These are phyloP conservation scores for Trichosporon ovoides DNA, from an alignment of 1,284 basidiomycete genomes.

Conservation along the genomic window DNA sequence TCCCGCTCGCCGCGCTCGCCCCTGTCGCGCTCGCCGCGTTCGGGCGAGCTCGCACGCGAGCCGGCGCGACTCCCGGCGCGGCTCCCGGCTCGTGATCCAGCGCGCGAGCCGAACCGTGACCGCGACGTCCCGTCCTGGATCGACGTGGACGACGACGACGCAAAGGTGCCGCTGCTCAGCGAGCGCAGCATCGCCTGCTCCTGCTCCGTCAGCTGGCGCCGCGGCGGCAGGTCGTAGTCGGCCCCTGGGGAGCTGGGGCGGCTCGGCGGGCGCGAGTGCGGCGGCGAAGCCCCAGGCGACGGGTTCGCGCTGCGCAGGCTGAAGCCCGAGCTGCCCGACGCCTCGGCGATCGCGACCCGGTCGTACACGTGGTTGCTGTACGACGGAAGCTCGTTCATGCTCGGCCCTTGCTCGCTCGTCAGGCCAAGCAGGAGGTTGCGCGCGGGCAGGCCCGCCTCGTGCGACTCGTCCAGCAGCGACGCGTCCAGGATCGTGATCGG, in stretches of 20 bases:
- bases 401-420: constrained; percentile 28
- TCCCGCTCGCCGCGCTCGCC: neutral
- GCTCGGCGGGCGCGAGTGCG: constrained; percentile 35
- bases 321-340: constrained; percentile 40
- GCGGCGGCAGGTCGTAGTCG: constrained; percentile 37
- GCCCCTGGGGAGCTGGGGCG: neutral
- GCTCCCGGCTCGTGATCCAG: constrained; percentile 13
- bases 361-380: constrained; percentile 84
- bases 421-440: constrained; percentile 62
- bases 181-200: constrained; percentile 74
- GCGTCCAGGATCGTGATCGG: constrained; percentile 75
- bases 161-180: constrained; percentile 48
- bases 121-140: neutral
- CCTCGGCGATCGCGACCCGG: constrained; percentile 73
- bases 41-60: constrained; percentile 51
- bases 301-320: constrained; percentile 19
- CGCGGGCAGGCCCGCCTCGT: constrained; percentile 63
- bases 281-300: constrained; percentile 34
- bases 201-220: constrained; percentile 58
- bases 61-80: constrained; percentile 34
- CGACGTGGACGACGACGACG: neutral
- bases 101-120: constrained; percentile 15
- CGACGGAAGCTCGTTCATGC: constrained; percentile 67
- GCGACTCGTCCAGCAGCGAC: constrained; percentile 67
- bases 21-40: constrained; percentile 25